Base-by-base conservation (phyloP, 2,329 filamentous ascomycete species). In the Fusarium camptoceras region DNA sequence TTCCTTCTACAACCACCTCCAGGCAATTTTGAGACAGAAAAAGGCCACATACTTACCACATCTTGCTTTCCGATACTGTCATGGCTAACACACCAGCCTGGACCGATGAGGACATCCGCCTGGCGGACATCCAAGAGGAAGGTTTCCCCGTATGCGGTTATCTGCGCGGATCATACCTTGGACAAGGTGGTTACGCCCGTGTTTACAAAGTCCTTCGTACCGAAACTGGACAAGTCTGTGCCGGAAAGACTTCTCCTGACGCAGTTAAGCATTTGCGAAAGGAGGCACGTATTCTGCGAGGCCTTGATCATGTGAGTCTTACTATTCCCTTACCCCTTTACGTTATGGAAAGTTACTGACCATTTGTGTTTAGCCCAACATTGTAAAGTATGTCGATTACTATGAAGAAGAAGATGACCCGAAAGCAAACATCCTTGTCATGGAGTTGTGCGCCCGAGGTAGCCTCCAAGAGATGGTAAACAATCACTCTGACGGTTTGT, bases 361-460 rank as follows among this genome's bases (percentile, higher is more conserved):
- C 12, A 11, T 39, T 4, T 24, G 25, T 22, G 25, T 28, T n/a
- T 12, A 78, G 78, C 55, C 70, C 0, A 71, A 78, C 25, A 73
- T 80, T 16, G 57, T 80, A 37, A 73, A 74, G 53, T 76, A 75
- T 49, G 41, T 76, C 25, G 75, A 76, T 24, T 75, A 71, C 53
- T 68, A 74, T 51, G 71, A 78, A 50, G 68, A 77, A 16, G 12
- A 18, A 5, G 43, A n/a, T 8, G 48, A 50, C 2, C 59, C 64
- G 3, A 56, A 49, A 2, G 69, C 69, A 5, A 72, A 72, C 9
- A 47, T 79, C 16, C 73, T 80, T 6, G 59, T 80, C 10, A 78
- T 75, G 24, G 78, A 80, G 53, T 70, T 79, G 6, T 80, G 78
- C 27, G 51, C 58, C 3, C 59, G 65, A 7, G 77, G 77, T 1